Evolutionary conservation across 2,329 filamentous ascomycete genomes (phyloP), one percentile per base, ranked within the genome.

Genomic region (Alternaria ventricosa): DNA sequence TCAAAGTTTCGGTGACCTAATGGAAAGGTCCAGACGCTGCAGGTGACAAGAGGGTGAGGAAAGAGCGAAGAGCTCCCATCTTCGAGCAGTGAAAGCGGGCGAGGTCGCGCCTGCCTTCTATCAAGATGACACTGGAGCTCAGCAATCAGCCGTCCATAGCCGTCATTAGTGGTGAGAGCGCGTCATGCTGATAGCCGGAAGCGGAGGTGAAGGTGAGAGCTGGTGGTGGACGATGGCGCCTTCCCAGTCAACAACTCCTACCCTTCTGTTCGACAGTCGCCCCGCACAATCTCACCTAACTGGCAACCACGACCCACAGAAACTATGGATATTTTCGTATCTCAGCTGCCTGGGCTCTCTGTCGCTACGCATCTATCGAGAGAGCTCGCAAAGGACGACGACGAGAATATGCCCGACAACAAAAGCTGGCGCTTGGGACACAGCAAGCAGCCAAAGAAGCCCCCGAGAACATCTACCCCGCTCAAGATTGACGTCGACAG

Each of bases 371-470:
- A 64, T 30, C 36, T 66, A 30, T 25, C 27, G 27, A 59, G 54
- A 30, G 44, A 47, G 27, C 43, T 20, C n/a, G 22, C 55, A 20
- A 58, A 25, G 22, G 53, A 55, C 23, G 45, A 47, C 57, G 41
- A 47, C 57, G 41, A 57, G 57, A 57, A 27, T 18, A 72, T 70
- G 69, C 69, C 68, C 4, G 68, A 71, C 33, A 66, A 66, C 60
- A 72, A 67, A 55, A 61, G 70, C 22, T 75, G 73, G 72, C 72
- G 72, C 57, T 68, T 70, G 27, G 70, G 67, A 13, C 66, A 69
- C 10, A 56, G 57, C 53, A 73, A 66, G 30, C 57, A 65, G 43
- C 45, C 66, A 23, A 75, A 72, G 30, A 73, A 67, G 51, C 57
- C 60, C 43, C 27, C 63, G 18, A 74, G 71, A 36, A 63, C 67